A percentile compares a stretch with the other conserved stretches of the same genome.
Evolutionary conservation across 1,284 basidiomycete species (phyloP).

Genomic region (Ceratobasidium sp.): DNA sequence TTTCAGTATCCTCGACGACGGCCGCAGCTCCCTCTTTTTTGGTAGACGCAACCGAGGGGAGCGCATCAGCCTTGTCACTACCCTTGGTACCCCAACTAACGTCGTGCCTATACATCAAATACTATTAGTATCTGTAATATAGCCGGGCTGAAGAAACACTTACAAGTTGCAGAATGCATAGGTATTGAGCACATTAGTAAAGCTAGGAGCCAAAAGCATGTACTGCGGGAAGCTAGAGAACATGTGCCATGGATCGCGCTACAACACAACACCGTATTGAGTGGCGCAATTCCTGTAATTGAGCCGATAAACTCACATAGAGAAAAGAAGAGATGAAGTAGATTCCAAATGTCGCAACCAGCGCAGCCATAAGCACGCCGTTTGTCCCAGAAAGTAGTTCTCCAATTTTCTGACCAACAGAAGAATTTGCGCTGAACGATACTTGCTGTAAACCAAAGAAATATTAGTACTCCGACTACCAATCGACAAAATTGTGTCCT

Average conservation of each 20-base stretch:
- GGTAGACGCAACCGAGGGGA: slow-evolving; percentile 91
- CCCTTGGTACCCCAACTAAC: slow-evolving; percentile 94
- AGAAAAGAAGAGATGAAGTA: slow-evolving; percentile 89
- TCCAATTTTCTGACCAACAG: slow-evolving; percentile 65
- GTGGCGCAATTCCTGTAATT: not conserved
- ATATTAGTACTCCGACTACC: not conserved
- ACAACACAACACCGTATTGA: slow-evolving; percentile 27
- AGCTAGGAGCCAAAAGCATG: slow-evolving; percentile 88
- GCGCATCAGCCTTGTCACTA: slow-evolving; percentile 92
- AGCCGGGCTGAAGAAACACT: slow-evolving; percentile 51
- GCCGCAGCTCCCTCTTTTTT: slow-evolving; percentile 75
- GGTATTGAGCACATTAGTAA: slow-evolving; percentile 95
- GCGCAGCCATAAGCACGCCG: slow-evolving; percentile 87
- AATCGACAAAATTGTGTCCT: slow-evolving; percentile 51
- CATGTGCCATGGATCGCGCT: slow-evolving; percentile 99
- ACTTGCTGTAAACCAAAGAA: slow-evolving; percentile 66
- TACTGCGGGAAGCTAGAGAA: slow-evolving; percentile 97
- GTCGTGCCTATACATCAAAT: slow-evolving; percentile 59
- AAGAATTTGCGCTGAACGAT: slow-evolving; percentile 52
- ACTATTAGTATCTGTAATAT: slow-evolving; percentile 43
- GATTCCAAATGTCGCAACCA: slow-evolving; percentile 90
- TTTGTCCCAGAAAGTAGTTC: slow-evolving; percentile 82
- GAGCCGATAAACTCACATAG: slow-evolving; percentile 74
- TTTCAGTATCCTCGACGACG: slow-evolving; percentile 86
- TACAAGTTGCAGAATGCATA: slow-evolving; percentile 97